phyloP scores from a whole-genome alignment of 1,284 basidiomycete species.

The Puccinia sorghi region DNA sequence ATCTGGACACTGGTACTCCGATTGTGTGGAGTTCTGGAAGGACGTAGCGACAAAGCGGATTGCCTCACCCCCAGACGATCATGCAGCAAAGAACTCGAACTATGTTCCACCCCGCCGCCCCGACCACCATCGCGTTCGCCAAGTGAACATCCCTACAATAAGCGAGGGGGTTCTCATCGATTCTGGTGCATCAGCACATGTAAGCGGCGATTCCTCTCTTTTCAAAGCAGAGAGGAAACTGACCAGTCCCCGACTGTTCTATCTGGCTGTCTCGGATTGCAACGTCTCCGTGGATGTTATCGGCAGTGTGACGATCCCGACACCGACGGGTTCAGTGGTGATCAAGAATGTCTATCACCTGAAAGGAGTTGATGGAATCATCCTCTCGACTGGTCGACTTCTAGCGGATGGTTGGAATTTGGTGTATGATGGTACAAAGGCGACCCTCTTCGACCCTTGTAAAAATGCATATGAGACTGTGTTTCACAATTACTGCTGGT shows the following conservation, averaged over 20 bases:
- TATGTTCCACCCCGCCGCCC: neutral
- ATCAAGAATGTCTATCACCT: constrained; percentile 3
- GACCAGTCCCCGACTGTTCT: neutral
- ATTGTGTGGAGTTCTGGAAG: neutral
- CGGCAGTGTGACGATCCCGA: constrained; percentile 6
- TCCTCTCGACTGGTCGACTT: neutral
- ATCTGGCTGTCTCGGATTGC: neutral
- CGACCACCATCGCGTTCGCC: neutral
- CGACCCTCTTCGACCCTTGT: neutral
- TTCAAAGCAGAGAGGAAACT: neutral
- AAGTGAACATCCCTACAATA: neutral
- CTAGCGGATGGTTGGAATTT: neutral
- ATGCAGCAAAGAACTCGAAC: neutral
- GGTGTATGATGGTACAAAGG: neutral
- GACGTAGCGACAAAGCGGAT: neutral
- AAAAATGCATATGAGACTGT: neutral
- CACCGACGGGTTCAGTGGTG: neutral
- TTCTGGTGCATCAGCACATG: neutral
- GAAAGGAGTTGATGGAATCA: neutral
- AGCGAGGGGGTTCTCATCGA: neutral
- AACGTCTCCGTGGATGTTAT: neutral
- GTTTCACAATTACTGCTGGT: neutral
- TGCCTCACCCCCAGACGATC: neutral
- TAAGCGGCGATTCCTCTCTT: neutral
- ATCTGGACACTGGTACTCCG: neutral